Evolutionary conservation across 23 red algal species (phyloP).

Genomic region (Gracilaria caudata): DNA sequence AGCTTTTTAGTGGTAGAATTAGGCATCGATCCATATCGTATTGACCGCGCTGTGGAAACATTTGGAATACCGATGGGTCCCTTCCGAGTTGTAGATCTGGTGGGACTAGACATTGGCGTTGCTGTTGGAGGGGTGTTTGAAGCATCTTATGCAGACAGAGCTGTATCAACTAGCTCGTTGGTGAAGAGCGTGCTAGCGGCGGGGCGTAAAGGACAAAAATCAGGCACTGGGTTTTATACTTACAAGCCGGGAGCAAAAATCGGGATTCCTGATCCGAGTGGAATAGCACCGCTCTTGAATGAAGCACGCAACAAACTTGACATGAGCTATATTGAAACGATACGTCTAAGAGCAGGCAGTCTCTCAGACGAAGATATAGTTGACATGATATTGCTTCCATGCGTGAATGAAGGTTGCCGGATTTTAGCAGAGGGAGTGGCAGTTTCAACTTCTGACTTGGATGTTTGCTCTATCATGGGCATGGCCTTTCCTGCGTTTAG

Average conservation of each 20-base stretch:
- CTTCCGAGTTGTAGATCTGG: conserved; percentile 87
- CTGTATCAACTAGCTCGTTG: conserved; percentile 47
- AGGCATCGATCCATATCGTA: conserved; percentile 88
- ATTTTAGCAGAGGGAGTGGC: conserved; percentile 92
- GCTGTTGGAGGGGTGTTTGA: conserved; percentile 82
- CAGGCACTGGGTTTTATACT: conserved; percentile 85
- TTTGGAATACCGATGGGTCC: conserved; percentile 98
- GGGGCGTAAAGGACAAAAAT: conserved; percentile 93
- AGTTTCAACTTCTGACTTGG: conserved; percentile 66
- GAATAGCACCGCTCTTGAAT: conserved; percentile 68
- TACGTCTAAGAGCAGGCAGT: conserved; percentile 2
- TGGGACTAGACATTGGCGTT: conserved; percentile 96
- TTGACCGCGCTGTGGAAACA: conserved; percentile 82
- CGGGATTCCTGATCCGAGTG: conserved; percentile 61
- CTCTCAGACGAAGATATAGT: conserved; percentile 79
- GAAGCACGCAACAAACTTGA: conserved; percentile 34
- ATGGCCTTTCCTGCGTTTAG: conserved; percentile 92
- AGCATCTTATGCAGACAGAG: conserved; percentile 89
- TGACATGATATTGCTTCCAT: conserved; percentile 90
- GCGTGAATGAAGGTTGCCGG: conserved; percentile 93
- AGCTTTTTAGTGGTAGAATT: conserved; percentile 71
- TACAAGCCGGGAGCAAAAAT: conserved; percentile 55
- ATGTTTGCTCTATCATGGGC: conserved; percentile 86
- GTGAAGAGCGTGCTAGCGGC: conserved; percentile 64
- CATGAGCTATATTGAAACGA: not conserved